Evolutionary conservation across 257 asterid species (phyloP).

Genomic region (Primulina eburnea): DNA sequence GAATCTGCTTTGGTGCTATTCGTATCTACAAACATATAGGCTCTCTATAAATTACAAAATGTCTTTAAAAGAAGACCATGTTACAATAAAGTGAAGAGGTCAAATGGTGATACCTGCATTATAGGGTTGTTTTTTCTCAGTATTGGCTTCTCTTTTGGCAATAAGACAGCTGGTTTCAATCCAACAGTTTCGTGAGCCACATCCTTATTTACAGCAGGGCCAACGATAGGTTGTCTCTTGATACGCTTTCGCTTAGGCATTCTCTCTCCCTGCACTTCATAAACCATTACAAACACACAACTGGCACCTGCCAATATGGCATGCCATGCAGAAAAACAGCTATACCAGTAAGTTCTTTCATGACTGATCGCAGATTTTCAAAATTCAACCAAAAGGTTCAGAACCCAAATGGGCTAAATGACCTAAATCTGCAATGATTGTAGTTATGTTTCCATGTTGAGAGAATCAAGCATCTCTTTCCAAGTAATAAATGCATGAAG

Average conservation of each 20-base stretch:
- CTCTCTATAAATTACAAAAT: constrained; percentile 3
- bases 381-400: too few relatives aligned
- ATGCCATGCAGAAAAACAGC: too few relatives aligned
- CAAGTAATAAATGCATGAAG: too few relatives aligned
- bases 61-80: constrained; percentile 14
- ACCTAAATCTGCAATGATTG: too few relatives aligned
- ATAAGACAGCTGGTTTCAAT: constrained; percentile 60
- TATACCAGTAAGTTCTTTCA: too few relatives aligned
- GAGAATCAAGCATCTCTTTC: too few relatives aligned
- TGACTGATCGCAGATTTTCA: too few relatives aligned
- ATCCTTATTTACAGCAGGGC: constrained; percentile 83
- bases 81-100: constrained; percentile 13
- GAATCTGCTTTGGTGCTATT: constrained; percentile 70
- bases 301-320: constrained; percentile 15
- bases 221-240: constrained; percentile 63
- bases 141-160: constrained; percentile 81
- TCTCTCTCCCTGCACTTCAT: constrained; percentile 48
- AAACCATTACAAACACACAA: constrained; percentile 32
- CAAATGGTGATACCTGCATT: constrained; percentile 56
- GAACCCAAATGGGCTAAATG: too few relatives aligned
- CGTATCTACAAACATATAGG: constrained; percentile 56
- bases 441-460: too few relatives aligned
- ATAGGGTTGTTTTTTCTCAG: constrained; percentile 70
- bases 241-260: constrained; percentile 60
- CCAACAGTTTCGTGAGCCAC: constrained; percentile 94